Evolutionary conservation across 192 early-diverging fungal species (phyloP), one percentile per base, ranked within the genome.

Genomic region (Linnemannia exigua): DNA sequence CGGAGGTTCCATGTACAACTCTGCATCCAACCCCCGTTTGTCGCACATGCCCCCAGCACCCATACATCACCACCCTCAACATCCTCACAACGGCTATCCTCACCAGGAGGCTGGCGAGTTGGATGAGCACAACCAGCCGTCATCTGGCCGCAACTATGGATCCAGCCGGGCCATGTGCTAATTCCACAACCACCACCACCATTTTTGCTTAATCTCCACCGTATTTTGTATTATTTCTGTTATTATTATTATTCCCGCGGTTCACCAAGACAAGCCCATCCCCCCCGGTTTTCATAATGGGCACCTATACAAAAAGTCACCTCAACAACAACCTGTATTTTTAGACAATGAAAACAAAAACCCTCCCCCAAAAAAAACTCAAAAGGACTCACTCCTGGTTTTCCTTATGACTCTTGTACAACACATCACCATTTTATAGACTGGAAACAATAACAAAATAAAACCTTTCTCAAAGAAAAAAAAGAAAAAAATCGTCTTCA

Each of bases 151-250:
- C 11, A 54, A 50, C 44, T 76, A 76, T 37, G 68, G 74, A 20
- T 48, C 52, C 11, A 82, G 81, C 38, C 81, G 81, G 20, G 82
- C 82, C 14, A 84, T 84, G 82, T 84, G 82, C 31, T 84, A 71
- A 84, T 35, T n/a, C n/a, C n/a, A 20, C n/a, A n/a, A 61, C 37
- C 4, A 7, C 37, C 41, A 44, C 2, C 11, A 15, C 33, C 0
- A 14, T 48, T 44, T 67, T 76, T 66, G 36, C n/a, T 67, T 51
- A 19, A 61, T 69, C 28, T 72, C 14, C 19, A 44, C 50, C n/a
- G 46, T 67, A 46, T 76, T 33, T 48, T 48, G 9, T 63, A 63
- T 31, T 63, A 31, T 28, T 31, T 31, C 3, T 4, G 8, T 63
- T 63, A 25, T 12, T 63, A 54, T 54, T 54, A 33, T 33, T 63